A percentile compares a stretch with the other conserved stretches of the same genome.
These are phyloP conservation scores for Phanerochaete sordida DNA, from an alignment of 768 basidiomycete genomes.

Conservation along the genomic window DNA sequence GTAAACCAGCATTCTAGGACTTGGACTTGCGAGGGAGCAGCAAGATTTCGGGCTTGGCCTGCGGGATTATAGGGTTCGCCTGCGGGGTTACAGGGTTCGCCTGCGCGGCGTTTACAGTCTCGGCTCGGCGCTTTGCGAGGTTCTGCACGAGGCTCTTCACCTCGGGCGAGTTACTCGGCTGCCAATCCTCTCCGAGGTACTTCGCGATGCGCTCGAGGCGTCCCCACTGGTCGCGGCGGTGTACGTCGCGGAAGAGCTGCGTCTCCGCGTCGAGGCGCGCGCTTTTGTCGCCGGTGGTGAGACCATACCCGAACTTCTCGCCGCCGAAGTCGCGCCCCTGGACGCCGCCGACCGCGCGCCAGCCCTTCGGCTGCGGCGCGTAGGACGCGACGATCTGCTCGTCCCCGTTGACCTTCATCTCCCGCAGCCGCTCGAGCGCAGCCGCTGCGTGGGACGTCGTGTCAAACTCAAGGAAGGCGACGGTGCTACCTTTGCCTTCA, in stretches of 20 bases:
- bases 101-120: neutral
- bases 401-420: neutral
- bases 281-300: neutral
- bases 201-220: neutral
- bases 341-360: neutral
- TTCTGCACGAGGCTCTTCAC: neutral
- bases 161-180: neutral
- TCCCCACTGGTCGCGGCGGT: neutral
- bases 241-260: neutral
- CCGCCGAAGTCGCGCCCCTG: neutral
- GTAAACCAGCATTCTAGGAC: too few relatives aligned
- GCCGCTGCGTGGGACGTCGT: neutral
- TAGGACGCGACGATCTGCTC: neutral
- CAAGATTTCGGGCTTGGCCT: too few relatives aligned
- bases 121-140: neutral
- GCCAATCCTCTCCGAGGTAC: neutral
- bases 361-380: neutral
- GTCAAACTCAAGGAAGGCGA: neutral
- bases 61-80: too few relatives aligned
- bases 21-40: too few relatives aligned
- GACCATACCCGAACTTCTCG: neutral
- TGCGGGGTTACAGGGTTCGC: neutral
- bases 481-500: neutral
- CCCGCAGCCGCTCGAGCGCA: neutral
- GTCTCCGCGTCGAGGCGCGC: neutral